A percentile compares a stretch with the other conserved stretches of the same genome.
Conservation (phyloP, 257 asterid species). For the Anisodus acutangulus region DNA sequence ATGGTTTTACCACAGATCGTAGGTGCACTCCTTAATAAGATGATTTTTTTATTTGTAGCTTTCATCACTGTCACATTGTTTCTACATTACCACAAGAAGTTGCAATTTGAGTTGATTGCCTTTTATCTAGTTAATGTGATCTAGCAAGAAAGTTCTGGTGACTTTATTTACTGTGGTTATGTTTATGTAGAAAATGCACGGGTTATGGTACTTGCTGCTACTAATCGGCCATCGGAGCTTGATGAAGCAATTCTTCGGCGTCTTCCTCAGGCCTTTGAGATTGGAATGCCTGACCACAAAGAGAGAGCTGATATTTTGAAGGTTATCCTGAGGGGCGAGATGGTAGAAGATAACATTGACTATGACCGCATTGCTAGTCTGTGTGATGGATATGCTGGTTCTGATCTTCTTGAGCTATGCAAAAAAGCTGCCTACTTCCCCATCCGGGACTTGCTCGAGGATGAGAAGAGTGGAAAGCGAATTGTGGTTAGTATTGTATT, state of each 20-base stretch:
- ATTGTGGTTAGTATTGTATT: slow-evolving; percentile 52
- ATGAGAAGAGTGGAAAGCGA: slow-evolving; percentile 67
- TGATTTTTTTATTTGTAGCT: not conserved
- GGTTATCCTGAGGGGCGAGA: slow-evolving; percentile 86
- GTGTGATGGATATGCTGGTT: slow-evolving; percentile 86
- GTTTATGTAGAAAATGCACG: slow-evolving; percentile 67
- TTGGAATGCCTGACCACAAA: slow-evolving; percentile 67
- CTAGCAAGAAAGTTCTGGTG: slow-evolving; percentile 7
- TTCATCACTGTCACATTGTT: not conserved
- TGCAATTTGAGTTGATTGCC: slow-evolving; percentile 24
- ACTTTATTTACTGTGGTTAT: slow-evolving; percentile 31
- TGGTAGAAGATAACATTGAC: slow-evolving; percentile 61
- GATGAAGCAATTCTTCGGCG: slow-evolving; percentile 98
- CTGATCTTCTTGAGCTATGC: slow-evolving; percentile 91
- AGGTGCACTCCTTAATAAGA: slow-evolving; percentile 40
- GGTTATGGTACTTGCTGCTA: slow-evolving; percentile 97
- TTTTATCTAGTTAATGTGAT: slow-evolving; percentile 3
- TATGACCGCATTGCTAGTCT: slow-evolving; percentile 68
- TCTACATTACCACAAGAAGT: not conserved
- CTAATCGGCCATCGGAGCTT: slow-evolving; percentile 97
- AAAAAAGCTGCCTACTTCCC: slow-evolving; percentile 93
- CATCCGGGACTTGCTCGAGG: slow-evolving; percentile 72
- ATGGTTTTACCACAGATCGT: slow-evolving; percentile 97
- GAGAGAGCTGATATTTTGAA: slow-evolving; percentile 80
- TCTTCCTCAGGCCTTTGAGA: slow-evolving; percentile 94